Base-by-base conservation (phyloP, 2,329 filamentous ascomycete genomes). In the Trichophaea hybrida region DNA sequence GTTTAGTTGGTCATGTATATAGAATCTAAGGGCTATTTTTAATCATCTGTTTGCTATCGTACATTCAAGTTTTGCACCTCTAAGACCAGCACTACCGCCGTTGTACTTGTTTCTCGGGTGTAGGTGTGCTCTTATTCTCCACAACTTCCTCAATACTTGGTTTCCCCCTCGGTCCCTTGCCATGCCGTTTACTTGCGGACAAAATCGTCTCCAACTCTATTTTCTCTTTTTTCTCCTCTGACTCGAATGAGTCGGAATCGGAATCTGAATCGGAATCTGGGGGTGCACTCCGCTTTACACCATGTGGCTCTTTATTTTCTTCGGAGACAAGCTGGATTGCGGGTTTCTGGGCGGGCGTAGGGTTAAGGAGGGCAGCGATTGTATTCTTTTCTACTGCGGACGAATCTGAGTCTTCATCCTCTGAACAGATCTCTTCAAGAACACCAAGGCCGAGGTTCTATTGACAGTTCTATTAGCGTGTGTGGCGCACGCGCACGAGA, bases 381-480 rank as follows among this genome's bases (percentile, higher is more conserved):
- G 35, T 5, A 17, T 60, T 55, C 2, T 8, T 33, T 12, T 46
- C 61, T 2, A 10, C 43, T 61, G 2, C 54, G 34, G 4, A 43
- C 50, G 46, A 51, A 17, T 55, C 59, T 15, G 50, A 51, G 31
- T 48, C 57, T 6, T 51, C 50, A n/a, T 52, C 46, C 7, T 37
- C 64, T 0, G 68, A 65, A 44, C 71, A 69, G 60, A 72, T 68
- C 59, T 73, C 70, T 66, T 76, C 72, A 2, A 75, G 68, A 12
- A 76, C 74, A n/a, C 74, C 74, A 38, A 76, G 69, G 24, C 74
- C 74, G n/a, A 76, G 72, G 62, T 75, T 67, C 69, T 71, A 24
- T 55, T 55, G 17, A 43, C 38, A 43, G 10, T 4, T 50, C 46
- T 50, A 13, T 13, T 10, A 50, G n/a, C 12, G 7, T 35, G n/a